Base-by-base conservation (phyloP, 2,329 filamentous ascomycete species). In the Xylaria sp. region DNA sequence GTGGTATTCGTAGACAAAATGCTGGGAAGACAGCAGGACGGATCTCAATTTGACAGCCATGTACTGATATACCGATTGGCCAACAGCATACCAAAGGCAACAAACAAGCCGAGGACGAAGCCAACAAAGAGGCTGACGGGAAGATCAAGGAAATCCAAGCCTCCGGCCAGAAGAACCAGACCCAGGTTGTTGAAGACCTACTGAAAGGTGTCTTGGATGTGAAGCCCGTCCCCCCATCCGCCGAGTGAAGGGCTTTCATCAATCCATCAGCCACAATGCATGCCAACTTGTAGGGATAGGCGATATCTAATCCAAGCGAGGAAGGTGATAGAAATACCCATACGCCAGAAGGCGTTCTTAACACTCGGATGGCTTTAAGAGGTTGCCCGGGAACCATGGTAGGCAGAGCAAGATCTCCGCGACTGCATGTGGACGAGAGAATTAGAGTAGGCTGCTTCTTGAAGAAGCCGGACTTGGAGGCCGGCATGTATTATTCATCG, bases 21-120 rank as follows among this genome's bases (percentile, higher is more conserved):
- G 54, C 44, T 52, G 13, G 25, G 41, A 53, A 21, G 49, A 43
- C 25, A 19, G 48, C 31, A 43, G 9, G n/a, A 35, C n/a, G 25
- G 29, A 31, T 23, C 33, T 17, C 46, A n/a, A 23, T 41, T 25
- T 38, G n/a, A 13, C 9, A 47, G 17, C 33, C 19, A 25, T 17
- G 15, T 65, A 63, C 59, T 65, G 25, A 63, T 46, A 13, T 43
- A 19, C 15, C 3, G 8, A 46, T 5, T 19, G 25, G 10, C n/a
- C 4, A 25, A 46, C 19, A 98, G 94, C 94, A 99, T 81, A 90
- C 91, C 72, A 91, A 91, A 77, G 93, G 93, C 73, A 97, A 97
- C 85, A 81, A 84, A 75, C 86, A 89, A 70, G 90, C 90, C 67
- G 90, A 94, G 76, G 86, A 88, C 65, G 88, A 93, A 72, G 91